Conservation (phyloP, 768 basidiomycete genomes). For the Mrakia gelida region DNA sequence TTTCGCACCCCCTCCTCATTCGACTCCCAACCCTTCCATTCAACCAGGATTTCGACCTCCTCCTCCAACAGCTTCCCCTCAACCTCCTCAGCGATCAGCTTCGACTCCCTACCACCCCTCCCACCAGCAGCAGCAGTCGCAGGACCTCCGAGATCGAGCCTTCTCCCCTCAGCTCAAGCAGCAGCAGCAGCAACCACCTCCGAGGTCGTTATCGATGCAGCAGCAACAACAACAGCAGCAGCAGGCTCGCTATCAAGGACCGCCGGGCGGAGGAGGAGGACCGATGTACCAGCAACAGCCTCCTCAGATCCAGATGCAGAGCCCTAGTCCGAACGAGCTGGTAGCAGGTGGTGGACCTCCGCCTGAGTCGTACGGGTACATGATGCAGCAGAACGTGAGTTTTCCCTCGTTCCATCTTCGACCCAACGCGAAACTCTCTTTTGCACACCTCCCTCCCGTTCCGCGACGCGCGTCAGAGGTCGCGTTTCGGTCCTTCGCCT, state of each 20-base stretch:
- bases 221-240: not conserved
- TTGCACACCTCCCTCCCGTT: not conserved
- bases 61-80: not conserved
- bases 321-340: slow-evolving; percentile 8
- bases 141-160: not conserved
- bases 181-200: not conserved
- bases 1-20: not conserved
- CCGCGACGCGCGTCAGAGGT: not conserved
- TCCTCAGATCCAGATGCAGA: slow-evolving; percentile 17
- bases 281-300: not conserved
- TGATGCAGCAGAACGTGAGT: slow-evolving; percentile 6
- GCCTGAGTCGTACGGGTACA: slow-evolving; percentile 4
- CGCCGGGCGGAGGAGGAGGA: not conserved
- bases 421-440: not conserved
- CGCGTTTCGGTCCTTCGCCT: not conserved
- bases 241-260: not conserved
- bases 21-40: not conserved
- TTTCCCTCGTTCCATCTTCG: not conserved
- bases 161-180: not conserved
- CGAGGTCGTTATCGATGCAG: not conserved
- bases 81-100: not conserved
- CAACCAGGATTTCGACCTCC: not conserved
- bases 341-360: not conserved
- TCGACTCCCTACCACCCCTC: not conserved
- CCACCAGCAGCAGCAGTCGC: not conserved